A percentile compares a stretch with the other conserved stretches of the same genome.
Evolutionary conservation across 139 green algal species (phyloP).

Genomic region (Coelastrella sp.): DNA sequence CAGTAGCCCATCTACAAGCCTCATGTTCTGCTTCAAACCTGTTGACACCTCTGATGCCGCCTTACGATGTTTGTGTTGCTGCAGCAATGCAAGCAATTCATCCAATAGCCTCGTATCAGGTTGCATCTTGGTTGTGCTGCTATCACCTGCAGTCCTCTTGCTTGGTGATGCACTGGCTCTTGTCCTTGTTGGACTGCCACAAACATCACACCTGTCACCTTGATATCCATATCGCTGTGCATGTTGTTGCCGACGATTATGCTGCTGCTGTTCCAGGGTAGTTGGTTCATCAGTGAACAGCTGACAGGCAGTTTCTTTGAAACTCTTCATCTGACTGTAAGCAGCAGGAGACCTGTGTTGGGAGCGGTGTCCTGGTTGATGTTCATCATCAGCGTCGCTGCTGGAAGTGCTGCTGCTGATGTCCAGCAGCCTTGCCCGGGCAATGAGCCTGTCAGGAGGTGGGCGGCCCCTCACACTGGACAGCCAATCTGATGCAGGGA

Average conservation of each 20-base stretch:
- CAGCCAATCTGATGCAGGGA: constrained; percentile 6
- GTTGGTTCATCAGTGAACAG: no score
- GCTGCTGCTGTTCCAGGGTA: not conserved
- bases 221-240: no score
- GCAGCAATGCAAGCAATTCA: not conserved
- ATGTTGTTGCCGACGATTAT: not conserved
- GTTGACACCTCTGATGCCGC: not conserved
- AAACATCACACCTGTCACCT: no score
- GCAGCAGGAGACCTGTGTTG: no score
- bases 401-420: not conserved
- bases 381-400: not conserved
- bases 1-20: not conserved
- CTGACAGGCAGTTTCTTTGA: not conserved
- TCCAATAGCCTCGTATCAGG: no score
- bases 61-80: not conserved
- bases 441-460: not conserved
- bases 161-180: not conserved
- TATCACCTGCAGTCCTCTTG: no score
- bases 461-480: not conserved
- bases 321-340: not conserved
- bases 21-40: not conserved
- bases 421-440: not conserved
- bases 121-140: no score
- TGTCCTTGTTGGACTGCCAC: not conserved
- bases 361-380: no score